These are phyloP conservation scores for Volvox carteri DNA, from an alignment of 163 green algal genomes.

Conservation along the genomic window DNA sequence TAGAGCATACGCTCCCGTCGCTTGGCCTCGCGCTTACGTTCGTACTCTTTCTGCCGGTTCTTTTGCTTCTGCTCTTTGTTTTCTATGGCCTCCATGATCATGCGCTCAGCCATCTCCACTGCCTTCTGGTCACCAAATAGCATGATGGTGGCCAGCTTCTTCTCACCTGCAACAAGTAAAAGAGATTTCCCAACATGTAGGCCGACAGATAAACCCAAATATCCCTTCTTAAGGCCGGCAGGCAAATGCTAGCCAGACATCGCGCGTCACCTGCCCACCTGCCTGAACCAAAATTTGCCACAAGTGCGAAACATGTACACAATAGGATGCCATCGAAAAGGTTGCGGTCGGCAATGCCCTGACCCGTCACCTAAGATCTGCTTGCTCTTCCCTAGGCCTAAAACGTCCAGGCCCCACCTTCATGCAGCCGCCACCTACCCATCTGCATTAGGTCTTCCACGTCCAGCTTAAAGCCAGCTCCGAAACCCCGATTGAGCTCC, in stretches of 20 bases:
- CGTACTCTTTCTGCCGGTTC: constrained; percentile 92
- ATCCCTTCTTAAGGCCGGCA: too few species aligned
- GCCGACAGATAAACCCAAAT: too few species aligned
- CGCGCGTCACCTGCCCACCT: too few species aligned
- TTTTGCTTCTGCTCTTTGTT: constrained; percentile 94
- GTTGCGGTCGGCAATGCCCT: too few species aligned
- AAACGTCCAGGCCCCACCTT: too few species aligned
- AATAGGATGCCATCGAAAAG: too few species aligned
- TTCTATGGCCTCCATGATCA: constrained; percentile 86
- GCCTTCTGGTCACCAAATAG: constrained; percentile 84
- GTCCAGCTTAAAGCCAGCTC: constrained; percentile 56
- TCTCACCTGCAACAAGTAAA: constrained; percentile 61
- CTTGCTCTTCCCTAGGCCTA: too few species aligned
- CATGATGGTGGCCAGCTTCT: constrained; percentile 82
- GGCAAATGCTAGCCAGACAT: too few species aligned
- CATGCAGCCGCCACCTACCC: neutral
- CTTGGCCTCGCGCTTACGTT: constrained; percentile 87
- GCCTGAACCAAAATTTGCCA: too few species aligned
- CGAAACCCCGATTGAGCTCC: constrained; percentile 83
- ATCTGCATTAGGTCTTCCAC: constrained; percentile 44
- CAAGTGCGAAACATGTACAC: too few species aligned
- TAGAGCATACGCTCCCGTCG: constrained; percentile 85
- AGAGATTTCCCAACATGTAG: too few species aligned
- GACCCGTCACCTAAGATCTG: too few species aligned
- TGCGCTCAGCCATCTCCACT: constrained; percentile 76